Evolutionary conservation across 441 rosid species (phyloP).

Genomic region (Adansonia gregorii): DNA sequence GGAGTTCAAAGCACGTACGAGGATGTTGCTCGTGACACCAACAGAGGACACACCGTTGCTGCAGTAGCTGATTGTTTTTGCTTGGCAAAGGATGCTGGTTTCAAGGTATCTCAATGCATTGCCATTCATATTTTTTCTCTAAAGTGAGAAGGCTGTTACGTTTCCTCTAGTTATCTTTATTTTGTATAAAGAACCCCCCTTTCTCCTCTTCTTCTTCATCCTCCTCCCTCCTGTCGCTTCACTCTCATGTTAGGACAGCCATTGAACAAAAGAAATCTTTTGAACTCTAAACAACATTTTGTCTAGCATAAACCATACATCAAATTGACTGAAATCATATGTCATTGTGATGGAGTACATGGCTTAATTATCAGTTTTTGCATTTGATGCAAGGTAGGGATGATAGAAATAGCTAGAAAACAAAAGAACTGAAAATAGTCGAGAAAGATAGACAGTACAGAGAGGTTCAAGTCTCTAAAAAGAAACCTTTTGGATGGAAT

Average conservation of each 20-base stretch:
- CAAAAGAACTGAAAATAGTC: too few relatives aligned
- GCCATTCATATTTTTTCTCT: not conserved
- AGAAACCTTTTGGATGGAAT: too few relatives aligned
- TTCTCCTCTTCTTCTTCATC: not conserved
- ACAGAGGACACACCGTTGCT: constrained; percentile 97
- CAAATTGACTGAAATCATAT: not conserved
- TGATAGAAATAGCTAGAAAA: too few relatives aligned
- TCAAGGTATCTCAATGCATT: constrained; percentile 62
- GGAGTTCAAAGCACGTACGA: constrained; percentile 99
- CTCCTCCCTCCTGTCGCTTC: not conserved
- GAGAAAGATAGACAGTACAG: too few relatives aligned
- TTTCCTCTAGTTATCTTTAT: constrained; percentile 9
- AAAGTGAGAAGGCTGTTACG: not conserved
- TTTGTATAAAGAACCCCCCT: not conserved
- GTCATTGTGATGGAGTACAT: not conserved
- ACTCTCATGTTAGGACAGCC: not conserved
- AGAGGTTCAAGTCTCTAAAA: too few relatives aligned
- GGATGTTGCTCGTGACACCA: constrained; percentile 98
- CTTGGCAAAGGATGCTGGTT: constrained; percentile 98
- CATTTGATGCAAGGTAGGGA: not conserved
- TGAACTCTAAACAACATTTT: not conserved
- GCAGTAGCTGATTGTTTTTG: constrained; percentile 99
- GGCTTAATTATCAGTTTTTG: constrained; percentile 14
- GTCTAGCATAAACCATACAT: not conserved
- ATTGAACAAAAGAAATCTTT: not conserved